These are phyloP conservation scores for Didymellaceae sp. DNA, from an alignment of 2,329 filamentous ascomycete species.

Conservation along the genomic window DNA sequence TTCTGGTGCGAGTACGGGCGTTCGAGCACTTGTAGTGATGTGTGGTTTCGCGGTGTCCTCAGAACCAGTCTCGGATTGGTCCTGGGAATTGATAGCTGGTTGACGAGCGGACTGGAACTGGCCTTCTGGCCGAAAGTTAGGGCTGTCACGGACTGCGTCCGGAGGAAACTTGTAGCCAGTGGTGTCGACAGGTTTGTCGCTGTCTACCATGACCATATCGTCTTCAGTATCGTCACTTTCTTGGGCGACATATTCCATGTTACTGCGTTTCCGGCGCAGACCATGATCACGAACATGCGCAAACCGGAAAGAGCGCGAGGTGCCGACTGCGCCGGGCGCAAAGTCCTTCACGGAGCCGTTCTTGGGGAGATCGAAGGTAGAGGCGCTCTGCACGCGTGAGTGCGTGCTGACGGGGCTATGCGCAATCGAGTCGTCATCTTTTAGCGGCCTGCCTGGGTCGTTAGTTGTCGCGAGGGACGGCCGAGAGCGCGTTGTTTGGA, in stretches of 20 bases:
- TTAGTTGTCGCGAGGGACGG: slow-evolving; percentile 33
- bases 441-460: slow-evolving; percentile 23
- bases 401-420: slow-evolving; percentile 37
- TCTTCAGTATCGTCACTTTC: slow-evolving; percentile 44
- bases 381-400: slow-evolving; percentile 28
- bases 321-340: slow-evolving; percentile 13
- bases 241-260: slow-evolving; percentile 34
- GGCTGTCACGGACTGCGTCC: slow-evolving; percentile 33
- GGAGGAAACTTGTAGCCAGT: slow-evolving; percentile 29
- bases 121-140: slow-evolving; percentile 33
- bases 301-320: slow-evolving; percentile 30
- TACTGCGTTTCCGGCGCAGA: slow-evolving; percentile 29
- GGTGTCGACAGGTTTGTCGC: slow-evolving; percentile 29
- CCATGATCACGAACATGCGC: slow-evolving; percentile 25
- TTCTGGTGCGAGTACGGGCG: slow-evolving; percentile 34
- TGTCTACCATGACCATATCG: slow-evolving; percentile 36
- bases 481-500: slow-evolving; percentile 38
- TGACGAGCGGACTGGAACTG: slow-evolving; percentile 32
- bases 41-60: slow-evolving; percentile 32
- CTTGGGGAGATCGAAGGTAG: slow-evolving; percentile 28
- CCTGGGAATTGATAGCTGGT: slow-evolving; percentile 26
- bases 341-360: slow-evolving; percentile 26
- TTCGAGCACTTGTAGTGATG: slow-evolving; percentile 29
- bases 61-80: slow-evolving; percentile 32
- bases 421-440: slow-evolving; percentile 36